Percentiles rank a stretch among this genome's conserved stretches.
These are phyloP conservation scores for Oryza australiensis DNA, from an alignment of 176 grass and related monocot species.

Conservation along the genomic window DNA sequence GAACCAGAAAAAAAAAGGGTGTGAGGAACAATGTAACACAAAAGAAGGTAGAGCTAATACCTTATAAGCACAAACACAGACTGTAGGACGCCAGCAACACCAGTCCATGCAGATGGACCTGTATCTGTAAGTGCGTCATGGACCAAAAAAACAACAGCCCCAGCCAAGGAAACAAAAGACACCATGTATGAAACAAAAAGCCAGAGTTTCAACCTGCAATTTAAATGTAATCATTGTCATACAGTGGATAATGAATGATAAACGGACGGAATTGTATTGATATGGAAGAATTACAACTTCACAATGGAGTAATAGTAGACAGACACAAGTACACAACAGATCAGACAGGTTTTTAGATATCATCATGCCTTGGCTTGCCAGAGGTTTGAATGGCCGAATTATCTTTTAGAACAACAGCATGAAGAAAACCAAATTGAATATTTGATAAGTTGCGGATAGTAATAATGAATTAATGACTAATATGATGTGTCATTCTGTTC, in stretches of 20 bases:
- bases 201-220: slow-evolving; percentile 84
- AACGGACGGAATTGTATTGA: neutral
- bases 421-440: neutral
- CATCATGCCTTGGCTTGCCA: neutral
- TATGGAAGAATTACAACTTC: neutral
- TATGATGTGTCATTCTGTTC: neutral
- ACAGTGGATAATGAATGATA: neutral
- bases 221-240: slow-evolving; percentile 17
- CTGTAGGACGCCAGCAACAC: slow-evolving; percentile 69
- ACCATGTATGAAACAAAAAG: slow-evolving; percentile 88
- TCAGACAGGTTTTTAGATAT: neutral
- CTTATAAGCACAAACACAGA: slow-evolving; percentile 80
- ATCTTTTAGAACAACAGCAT: neutral
- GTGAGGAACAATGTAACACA: neutral
- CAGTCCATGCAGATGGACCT: slow-evolving; percentile 75
- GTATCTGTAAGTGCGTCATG: slow-evolving; percentile 73
- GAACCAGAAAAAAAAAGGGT: neutral
- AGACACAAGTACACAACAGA: neutral
- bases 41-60: slow-evolving; percentile 36
- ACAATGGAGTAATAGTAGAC: too few species aligned
- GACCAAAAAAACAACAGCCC: slow-evolving; percentile 62
- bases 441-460: neutral
- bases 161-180: slow-evolving; percentile 80
- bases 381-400: neutral
- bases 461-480: neutral